These are phyloP conservation scores for Hortaea werneckii DNA, from an alignment of 2,329 filamentous ascomycete species.

Conservation along the genomic window DNA sequence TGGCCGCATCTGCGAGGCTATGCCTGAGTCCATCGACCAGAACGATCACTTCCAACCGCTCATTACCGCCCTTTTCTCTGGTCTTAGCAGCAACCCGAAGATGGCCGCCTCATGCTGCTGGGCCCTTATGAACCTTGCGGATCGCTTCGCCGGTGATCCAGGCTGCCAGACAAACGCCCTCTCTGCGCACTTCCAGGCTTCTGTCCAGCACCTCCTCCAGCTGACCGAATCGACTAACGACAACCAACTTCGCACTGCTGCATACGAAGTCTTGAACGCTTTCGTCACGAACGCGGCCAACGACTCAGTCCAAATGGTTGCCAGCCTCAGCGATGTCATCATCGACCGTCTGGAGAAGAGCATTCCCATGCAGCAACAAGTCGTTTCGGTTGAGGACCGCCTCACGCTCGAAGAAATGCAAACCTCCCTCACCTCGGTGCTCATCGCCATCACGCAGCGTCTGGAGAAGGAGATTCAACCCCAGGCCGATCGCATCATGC, in stretches of 20 bases:
- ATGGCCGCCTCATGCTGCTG: constrained; percentile 98
- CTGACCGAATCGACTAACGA: constrained; percentile 83
- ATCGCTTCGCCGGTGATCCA: constrained; percentile 82
- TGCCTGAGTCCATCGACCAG: constrained; percentile 84
- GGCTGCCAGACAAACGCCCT: constrained; percentile 71
- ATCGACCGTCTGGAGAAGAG: constrained; percentile 87
- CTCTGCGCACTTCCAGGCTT: constrained; percentile 86
- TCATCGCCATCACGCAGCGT: constrained; percentile 83
- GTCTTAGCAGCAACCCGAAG: constrained; percentile 81
- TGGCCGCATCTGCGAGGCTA: constrained; percentile 89
- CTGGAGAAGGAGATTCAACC: constrained; percentile 85
- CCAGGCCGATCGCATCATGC: constrained; percentile 90
- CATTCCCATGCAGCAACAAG: constrained; percentile 77
- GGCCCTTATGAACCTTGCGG: constrained; percentile 96
- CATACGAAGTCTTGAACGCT: constrained; percentile 92
- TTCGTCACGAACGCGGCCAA: constrained; percentile 87
- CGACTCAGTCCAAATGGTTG: constrained; percentile 73
- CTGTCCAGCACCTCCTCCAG: constrained; percentile 71
- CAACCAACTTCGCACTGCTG: constrained; percentile 81
- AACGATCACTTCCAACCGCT: constrained; percentile 70
- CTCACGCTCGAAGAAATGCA: constrained; percentile 97
- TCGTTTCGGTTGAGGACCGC: constrained; percentile 93
- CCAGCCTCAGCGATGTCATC: constrained; percentile 74
- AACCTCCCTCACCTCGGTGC: constrained; percentile 82
- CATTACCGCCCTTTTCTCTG: constrained; percentile 80